These are phyloP conservation scores for Trametopsis cervina DNA, from an alignment of 768 basidiomycete species.

Conservation along the genomic window DNA sequence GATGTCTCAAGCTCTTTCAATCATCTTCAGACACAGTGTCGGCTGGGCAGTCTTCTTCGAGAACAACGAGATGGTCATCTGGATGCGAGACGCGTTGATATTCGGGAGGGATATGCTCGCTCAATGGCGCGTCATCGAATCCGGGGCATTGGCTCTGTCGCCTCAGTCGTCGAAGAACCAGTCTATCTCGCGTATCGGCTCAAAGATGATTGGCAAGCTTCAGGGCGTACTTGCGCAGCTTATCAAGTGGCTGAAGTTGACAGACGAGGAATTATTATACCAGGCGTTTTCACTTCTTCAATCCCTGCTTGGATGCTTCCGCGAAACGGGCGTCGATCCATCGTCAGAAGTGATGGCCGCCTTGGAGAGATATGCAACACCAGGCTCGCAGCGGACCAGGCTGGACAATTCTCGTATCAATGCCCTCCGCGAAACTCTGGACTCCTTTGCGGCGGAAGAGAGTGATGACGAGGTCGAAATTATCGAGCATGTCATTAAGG, in stretches of 20 bases:
- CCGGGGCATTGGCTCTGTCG: slow-evolving; percentile 40
- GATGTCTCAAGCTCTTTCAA: slow-evolving; percentile 72
- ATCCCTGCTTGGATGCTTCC: slow-evolving; percentile 72
- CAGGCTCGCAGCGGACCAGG: slow-evolving; percentile 42
- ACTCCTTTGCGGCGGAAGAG: slow-evolving; percentile 54
- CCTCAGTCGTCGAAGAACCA: slow-evolving; percentile 20
- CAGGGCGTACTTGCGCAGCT: slow-evolving; percentile 76
- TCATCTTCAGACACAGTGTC: slow-evolving; percentile 82
- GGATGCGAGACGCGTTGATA: slow-evolving; percentile 98
- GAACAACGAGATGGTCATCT: slow-evolving; percentile 79
- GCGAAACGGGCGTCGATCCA: slow-evolving; percentile 50
- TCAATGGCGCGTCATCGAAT: slow-evolving; percentile 75
- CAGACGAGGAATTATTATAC: slow-evolving; percentile 86
- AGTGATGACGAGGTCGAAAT: slow-evolving; percentile 57
- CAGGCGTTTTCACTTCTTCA: slow-evolving; percentile 83
- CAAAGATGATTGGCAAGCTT: slow-evolving; percentile 70
- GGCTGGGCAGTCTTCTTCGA: slow-evolving; percentile 79
- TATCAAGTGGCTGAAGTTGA: slow-evolving; percentile 84
- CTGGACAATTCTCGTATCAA: slow-evolving; percentile 52
- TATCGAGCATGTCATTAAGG: slow-evolving; percentile 30
- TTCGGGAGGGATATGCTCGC: slow-evolving; percentile 84
- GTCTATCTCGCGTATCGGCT: slow-evolving; percentile 54
- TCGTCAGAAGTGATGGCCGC: slow-evolving; percentile 64
- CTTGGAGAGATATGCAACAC: slow-evolving; percentile 51
- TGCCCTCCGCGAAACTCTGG: slow-evolving; percentile 60